Percentiles rank a stretch among this genome's conserved stretches.
Conservation (phyloP, 2,329 filamentous ascomycete species). For the Alternaria novae-zelandiae region DNA sequence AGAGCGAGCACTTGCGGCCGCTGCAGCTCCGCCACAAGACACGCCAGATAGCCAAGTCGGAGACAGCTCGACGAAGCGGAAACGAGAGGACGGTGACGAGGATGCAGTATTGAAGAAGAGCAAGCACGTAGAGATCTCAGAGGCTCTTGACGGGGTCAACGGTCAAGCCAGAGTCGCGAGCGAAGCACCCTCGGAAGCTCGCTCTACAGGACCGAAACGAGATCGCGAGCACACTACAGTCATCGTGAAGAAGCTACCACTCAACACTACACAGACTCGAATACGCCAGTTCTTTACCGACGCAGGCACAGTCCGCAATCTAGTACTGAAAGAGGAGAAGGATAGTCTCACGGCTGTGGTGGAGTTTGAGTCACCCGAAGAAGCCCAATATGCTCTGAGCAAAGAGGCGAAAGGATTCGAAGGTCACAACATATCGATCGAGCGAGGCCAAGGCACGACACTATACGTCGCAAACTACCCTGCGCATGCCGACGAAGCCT, state of each 20-base stretch:
- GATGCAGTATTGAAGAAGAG: conserved; percentile 71
- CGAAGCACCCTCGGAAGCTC: conserved; percentile 46
- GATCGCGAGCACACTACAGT: conserved; percentile 91
- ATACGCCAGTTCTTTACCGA: conserved; percentile 90
- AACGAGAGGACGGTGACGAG: conserved; percentile 65
- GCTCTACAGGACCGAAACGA: conserved; percentile 63
- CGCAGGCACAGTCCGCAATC: conserved; percentile 81
- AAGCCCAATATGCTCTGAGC: conserved; percentile 80
- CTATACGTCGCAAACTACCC: conserved; percentile 93
- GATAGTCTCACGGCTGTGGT: conserved; percentile 74
- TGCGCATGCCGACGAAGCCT: conserved; percentile 73
- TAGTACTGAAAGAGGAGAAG: conserved; percentile 70
- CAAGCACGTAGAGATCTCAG: conserved; percentile 53
- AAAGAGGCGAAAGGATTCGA: conserved; percentile 82
- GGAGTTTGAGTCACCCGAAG: conserved; percentile 82
- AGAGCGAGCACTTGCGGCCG: conserved; percentile 67
- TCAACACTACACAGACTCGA: conserved; percentile 71
- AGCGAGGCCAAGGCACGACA: conserved; percentile 77
- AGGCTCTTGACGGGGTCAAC: conserved; percentile 21
- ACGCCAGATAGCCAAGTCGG: conserved; percentile 21
- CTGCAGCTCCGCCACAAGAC: conserved; percentile 37
- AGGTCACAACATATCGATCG: conserved; percentile 74
- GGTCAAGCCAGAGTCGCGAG: conserved; percentile 26
- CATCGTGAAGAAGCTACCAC: conserved; percentile 78
- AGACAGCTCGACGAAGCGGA: conserved; percentile 71